Evolutionary conservation across 2,329 filamentous ascomycete species (phyloP).

Genomic region (Macrophomina phaseolina): DNA sequence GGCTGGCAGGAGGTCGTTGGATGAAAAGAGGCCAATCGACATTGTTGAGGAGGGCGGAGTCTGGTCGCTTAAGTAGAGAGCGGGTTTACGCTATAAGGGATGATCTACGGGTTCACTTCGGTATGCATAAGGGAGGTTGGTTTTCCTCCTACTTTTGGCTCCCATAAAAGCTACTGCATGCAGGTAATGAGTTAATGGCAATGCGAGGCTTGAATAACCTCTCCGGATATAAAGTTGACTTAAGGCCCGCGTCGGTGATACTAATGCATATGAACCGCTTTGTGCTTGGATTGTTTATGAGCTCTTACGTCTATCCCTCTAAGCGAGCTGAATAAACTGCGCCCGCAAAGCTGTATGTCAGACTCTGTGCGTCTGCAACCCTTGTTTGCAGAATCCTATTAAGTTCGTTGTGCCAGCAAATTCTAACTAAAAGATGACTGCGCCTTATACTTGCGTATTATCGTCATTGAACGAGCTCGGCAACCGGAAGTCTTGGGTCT

Average conservation of each 20-base stretch:
- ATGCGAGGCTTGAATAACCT: too few relatives aligned
- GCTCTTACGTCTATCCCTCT: background rate
- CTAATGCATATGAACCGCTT: too few relatives aligned
- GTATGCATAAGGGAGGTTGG: background rate
- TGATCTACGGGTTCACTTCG: background rate
- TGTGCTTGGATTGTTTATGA: too few relatives aligned
- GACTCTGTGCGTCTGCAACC: background rate
- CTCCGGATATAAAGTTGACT: too few relatives aligned
- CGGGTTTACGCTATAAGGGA: background rate
- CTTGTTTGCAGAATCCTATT: too few relatives aligned
- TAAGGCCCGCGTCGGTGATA: too few relatives aligned
- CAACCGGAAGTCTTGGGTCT: too few relatives aligned
- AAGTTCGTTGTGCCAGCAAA: too few relatives aligned
- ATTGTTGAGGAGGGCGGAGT: constrained; percentile 70
- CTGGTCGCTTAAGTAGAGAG: constrained; percentile 68
- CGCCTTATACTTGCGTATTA: too few relatives aligned
- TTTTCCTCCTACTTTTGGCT: background rate
- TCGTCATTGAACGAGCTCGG: too few relatives aligned
- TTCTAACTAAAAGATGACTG: too few relatives aligned
- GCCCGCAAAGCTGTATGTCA: background rate
- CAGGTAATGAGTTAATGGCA: background rate
- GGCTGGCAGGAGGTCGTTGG: constrained; percentile 81
- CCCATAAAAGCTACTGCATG: background rate
- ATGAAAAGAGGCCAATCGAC: constrained; percentile 78
- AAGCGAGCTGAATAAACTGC: background rate